Evolutionary conservation across 441 rosid genomes (phyloP), one percentile per base, ranked within the genome.

Genomic region (Corymbia calophylla): DNA sequence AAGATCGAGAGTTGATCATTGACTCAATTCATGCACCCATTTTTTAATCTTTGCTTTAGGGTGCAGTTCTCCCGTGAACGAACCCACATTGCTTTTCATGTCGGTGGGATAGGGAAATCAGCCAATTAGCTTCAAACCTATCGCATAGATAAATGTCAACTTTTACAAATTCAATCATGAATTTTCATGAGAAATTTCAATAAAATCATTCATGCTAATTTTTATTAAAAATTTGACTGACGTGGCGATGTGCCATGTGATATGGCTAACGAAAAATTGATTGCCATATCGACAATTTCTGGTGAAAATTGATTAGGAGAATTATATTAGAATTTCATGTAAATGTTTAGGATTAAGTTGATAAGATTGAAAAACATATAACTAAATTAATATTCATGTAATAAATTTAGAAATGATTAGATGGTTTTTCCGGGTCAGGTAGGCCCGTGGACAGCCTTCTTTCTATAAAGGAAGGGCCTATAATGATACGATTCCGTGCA

Each of bases 201-300:
- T 31, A 31, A 8, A 66, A 0, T 16, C 0, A 3, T 66, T 31
- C 0, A 0, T 0, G 12, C 8, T 1, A 31, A 31, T 66, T n/a
- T n/a, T 66, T 11, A 15, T 3, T 2, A 9, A 4, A 66, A 8
- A 31, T 16, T 1, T 0, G 10, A 2, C 3, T 9, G 3, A 8
- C 18, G 21, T 4, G 5, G 3, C 11, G 6, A 39, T 39, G 6
- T 39, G 44, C 5, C 6, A 39, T 39, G 44, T 39, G 6, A 39
- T 4, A 39, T 39, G 44, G 2, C 5, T 5, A n/a, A 1, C 7
- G 13, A 58, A 25, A 0, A 11, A 13, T 58, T 6, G 14, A 58
- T 2, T 6, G 64, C 5, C 3, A 58, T 3, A 3, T 23, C 16
- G 16, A 6, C 16, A 18, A 16, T 5, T 53, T 5, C 6, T 0